Conservation (phyloP, 78 protist species). For the Dictyostelium firmibasis region DNA sequence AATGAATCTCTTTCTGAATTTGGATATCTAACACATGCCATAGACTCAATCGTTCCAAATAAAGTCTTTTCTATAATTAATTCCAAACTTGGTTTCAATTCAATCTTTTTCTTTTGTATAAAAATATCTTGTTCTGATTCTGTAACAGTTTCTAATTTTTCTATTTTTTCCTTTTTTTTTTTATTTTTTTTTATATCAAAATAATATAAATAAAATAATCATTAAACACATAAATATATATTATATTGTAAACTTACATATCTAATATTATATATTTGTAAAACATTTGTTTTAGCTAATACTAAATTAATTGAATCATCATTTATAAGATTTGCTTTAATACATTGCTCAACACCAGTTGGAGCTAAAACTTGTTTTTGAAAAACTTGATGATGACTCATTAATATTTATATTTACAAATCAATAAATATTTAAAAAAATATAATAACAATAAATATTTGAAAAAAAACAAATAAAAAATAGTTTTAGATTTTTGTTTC, state of each 20-base stretch:
- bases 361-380: conserved; percentile 49
- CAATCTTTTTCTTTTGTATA: neutral
- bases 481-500: neutral
- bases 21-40: conserved; percentile 54
- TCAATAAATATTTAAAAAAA: neutral
- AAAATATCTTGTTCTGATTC: neutral
- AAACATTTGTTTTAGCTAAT: conserved; percentile 26
- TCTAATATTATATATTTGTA: conserved; percentile 49
- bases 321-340: conserved; percentile 32
- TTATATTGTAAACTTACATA: neutral
- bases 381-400: conserved; percentile 24
- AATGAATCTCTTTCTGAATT: conserved; percentile 37
- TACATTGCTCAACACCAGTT: conserved; percentile 52
- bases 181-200: too few species aligned
- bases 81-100: conserved; percentile 54
- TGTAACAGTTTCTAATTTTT: conserved; percentile 16
- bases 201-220: too few species aligned
- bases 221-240: too few species aligned
- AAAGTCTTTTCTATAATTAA: conserved; percentile 19
- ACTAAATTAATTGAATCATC: conserved; percentile 16
- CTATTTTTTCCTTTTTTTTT: conserved; percentile 26
- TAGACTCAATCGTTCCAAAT: conserved; percentile 49
- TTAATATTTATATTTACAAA: neutral
- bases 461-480: neutral
- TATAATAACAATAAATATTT: neutral